Conservation (phyloP, 108 stramenopile genomes). For the Skeletonema menzelii region DNA sequence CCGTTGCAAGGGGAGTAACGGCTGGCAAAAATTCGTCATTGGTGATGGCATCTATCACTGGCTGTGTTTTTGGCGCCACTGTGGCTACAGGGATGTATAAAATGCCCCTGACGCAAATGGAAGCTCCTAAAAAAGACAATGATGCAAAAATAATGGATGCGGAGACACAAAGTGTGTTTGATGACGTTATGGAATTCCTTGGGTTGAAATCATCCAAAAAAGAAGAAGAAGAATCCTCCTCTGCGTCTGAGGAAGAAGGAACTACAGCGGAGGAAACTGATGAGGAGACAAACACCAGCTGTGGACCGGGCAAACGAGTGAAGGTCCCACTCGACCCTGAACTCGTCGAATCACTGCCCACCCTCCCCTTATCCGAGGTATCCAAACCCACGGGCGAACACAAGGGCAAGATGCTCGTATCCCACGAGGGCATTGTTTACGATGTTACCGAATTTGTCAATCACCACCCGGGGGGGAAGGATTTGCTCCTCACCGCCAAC, state of each 20-base stretch:
- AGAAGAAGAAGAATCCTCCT: too few species aligned
- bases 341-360: conserved; percentile 27
- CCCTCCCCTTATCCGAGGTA: conserved; percentile 36
- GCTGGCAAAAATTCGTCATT: conserved; percentile 1
- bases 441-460: conserved; percentile 57
- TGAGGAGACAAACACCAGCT: not conserved
- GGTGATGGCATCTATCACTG: not conserved
- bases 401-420: conserved; percentile 23
- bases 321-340: conserved; percentile 40
- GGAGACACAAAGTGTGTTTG: conserved; percentile 18
- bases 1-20: not conserved
- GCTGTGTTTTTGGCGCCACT: not conserved
- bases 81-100: not conserved
- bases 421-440: conserved; percentile 57
- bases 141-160: conserved; percentile 20
- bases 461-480: conserved; percentile 56
- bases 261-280: not conserved
- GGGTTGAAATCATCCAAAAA: conserved; percentile 8
- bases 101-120: conserved; percentile 7
- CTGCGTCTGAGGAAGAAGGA: not conserved
- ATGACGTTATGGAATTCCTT: conserved; percentile 36
- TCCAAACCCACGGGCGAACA: conserved; percentile 20
- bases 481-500: conserved; percentile 32
- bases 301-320: conserved; percentile 21
- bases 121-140: not conserved